Evolutionary conservation across 805 yeast genomes (phyloP).

Genomic region (Kuraishia capsulata): DNA sequence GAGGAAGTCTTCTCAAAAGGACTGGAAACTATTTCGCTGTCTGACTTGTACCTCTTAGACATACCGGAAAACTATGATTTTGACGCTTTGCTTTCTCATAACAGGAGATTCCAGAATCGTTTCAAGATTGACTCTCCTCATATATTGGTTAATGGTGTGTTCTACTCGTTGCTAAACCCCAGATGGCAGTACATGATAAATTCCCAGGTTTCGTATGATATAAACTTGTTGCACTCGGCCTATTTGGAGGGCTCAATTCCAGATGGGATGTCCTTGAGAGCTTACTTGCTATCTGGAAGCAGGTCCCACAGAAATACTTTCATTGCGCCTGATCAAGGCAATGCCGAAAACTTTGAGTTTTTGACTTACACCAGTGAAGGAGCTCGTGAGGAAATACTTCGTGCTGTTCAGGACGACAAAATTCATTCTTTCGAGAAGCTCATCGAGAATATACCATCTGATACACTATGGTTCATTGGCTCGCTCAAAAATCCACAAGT

Average conservation of each 20-base stretch:
- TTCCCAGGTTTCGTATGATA: constrained; percentile 48
- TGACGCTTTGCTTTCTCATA: constrained; percentile 14
- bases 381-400: not conserved
- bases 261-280: constrained; percentile 20
- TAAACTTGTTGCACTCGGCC: constrained; percentile 19
- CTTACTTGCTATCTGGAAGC: constrained; percentile 33
- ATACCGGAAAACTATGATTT: constrained; percentile 4
- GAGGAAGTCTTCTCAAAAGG: constrained; percentile 3
- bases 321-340: constrained; percentile 39
- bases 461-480: constrained; percentile 1
- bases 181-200: constrained; percentile 50
- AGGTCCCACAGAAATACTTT: constrained; percentile 34
- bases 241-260: constrained; percentile 19
- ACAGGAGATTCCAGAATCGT: constrained; percentile 16
- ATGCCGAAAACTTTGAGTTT: constrained; percentile 7
- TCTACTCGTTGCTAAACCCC: constrained; percentile 34
- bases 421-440: constrained; percentile 11
- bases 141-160: constrained; percentile 67
- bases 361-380: not conserved
- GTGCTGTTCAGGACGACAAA: constrained; percentile 8
- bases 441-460: not conserved
- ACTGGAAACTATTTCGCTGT: not conserved
- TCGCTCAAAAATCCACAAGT: not conserved
- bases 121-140: constrained; percentile 39
- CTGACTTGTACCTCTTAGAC: not conserved